A percentile compares a stretch with the other conserved stretches of the same genome.
Conservation (phyloP, 768 basidiomycete genomes). For the Panellus pusillus region DNA sequence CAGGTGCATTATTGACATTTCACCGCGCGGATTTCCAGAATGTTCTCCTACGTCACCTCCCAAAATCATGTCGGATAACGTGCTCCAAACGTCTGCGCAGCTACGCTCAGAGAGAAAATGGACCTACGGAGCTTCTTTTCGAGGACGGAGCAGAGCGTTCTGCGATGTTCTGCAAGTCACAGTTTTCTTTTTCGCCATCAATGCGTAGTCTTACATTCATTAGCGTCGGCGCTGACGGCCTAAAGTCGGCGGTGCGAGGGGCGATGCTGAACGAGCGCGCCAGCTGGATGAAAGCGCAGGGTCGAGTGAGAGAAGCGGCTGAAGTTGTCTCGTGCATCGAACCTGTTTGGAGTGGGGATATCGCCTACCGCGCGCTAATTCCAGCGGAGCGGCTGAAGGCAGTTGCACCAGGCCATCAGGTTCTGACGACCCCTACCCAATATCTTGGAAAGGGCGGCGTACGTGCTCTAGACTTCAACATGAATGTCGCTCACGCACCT, state of each 20-base stretch:
- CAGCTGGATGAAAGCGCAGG: conserved; percentile 33
- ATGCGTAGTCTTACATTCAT: neutral
- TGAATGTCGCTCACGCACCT: neutral
- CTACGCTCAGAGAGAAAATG: conserved; percentile 46
- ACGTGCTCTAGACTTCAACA: conserved; percentile 21
- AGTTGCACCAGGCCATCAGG: conserved; percentile 46
- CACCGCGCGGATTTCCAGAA: conserved; percentile 71
- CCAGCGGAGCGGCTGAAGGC: conserved; percentile 46
- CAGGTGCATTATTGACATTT: conserved; percentile 53
- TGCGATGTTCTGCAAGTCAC: conserved; percentile 54
- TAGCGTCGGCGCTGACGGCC: conserved; percentile 26
- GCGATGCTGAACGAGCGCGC: conserved; percentile 40
- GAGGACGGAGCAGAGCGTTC: conserved; percentile 54
- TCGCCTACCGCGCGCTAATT: conserved; percentile 62
- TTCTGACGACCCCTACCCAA: conserved; percentile 50
- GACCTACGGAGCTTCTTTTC: conserved; percentile 52
- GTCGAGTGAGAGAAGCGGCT: conserved; percentile 37
- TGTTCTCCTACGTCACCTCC: conserved; percentile 51
- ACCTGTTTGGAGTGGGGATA: conserved; percentile 59
- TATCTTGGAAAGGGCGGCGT: conserved; percentile 57
- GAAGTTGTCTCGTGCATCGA: conserved; percentile 44
- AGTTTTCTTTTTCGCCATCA: conserved; percentile 6
- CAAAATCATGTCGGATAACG: conserved; percentile 44
- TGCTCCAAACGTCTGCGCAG: conserved; percentile 61
- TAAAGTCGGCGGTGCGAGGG: conserved; percentile 28